Evolutionary conservation across 768 basidiomycete genomes (phyloP).

Genomic region (Suillus tomentosus): DNA sequence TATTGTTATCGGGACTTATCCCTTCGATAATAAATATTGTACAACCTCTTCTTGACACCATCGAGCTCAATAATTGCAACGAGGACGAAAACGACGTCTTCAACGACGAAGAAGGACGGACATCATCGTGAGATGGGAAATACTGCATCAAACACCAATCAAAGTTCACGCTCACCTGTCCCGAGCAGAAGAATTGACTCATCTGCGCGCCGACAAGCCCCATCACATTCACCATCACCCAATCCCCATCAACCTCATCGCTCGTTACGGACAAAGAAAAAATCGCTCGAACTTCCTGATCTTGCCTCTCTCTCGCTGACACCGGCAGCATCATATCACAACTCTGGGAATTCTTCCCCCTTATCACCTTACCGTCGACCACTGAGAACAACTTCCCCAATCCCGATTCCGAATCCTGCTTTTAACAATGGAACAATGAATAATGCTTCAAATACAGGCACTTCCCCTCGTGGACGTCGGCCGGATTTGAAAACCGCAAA

Average conservation of each 20-base stretch:
- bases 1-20: conserved; percentile 8
- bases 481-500: conserved; percentile 31
- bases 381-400: conserved; percentile 47
- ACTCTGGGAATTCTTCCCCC: conserved; percentile 42
- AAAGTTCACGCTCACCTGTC: conserved; percentile 29
- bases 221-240: conserved; percentile 42
- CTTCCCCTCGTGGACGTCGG: conserved; percentile 37
- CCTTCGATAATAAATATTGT: conserved; percentile 16
- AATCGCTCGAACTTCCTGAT: conserved; percentile 76
- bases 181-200: conserved; percentile 30
- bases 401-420: conserved; percentile 47
- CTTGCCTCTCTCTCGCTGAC: conserved; percentile 55
- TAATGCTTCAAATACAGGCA: conserved; percentile 37
- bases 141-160: conserved; percentile 33
- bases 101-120: conserved; percentile 22
- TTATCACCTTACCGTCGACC: conserved; percentile 43
- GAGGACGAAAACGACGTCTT: conserved; percentile 18
- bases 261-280: conserved; percentile 68
- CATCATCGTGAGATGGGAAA: conserved; percentile 33
- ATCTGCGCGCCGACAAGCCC: conserved; percentile 18
- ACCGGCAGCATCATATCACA: conserved; percentile 39
- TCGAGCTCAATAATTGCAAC: conserved; percentile 27
- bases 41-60: conserved; percentile 35
- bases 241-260: conserved; percentile 50
- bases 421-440: conserved; percentile 40